These are phyloP conservation scores for Fraxinus baroniana DNA, from an alignment of 305 asterid species.

Conservation along the genomic window DNA sequence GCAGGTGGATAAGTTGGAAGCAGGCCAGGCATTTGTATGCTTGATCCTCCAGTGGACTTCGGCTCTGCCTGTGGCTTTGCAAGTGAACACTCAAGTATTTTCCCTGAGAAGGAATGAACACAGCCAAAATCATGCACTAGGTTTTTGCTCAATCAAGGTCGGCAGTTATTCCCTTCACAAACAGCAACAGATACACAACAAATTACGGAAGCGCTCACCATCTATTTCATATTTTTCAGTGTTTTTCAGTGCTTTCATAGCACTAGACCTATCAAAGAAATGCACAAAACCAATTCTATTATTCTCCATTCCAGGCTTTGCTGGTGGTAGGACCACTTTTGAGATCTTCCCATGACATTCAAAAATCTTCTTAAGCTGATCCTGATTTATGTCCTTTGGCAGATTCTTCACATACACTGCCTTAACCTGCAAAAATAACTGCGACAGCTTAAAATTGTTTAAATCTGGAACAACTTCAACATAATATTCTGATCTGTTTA, in stretches of 20 bases:
- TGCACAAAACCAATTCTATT: constrained; percentile 59
- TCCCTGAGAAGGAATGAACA: constrained; percentile 33
- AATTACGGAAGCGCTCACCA: constrained; percentile 28
- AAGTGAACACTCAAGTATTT: constrained; percentile 52
- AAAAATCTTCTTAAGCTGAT: constrained; percentile 43
- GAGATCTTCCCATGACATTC: constrained; percentile 53
- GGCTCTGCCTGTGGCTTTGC: constrained; percentile 60
- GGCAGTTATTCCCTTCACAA: not conserved
- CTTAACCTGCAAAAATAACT: constrained; percentile 35
- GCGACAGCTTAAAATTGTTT: not conserved
- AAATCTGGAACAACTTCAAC: not conserved
- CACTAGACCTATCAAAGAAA: constrained; percentile 49
- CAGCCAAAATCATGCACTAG: not conserved
- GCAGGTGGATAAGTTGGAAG: constrained; percentile 47
- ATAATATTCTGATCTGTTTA: not conserved
- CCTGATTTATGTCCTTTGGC: constrained; percentile 45
- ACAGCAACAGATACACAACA: not conserved
- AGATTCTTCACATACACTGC: constrained; percentile 60
- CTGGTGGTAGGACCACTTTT: constrained; percentile 54
- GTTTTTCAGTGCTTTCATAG: constrained; percentile 52
- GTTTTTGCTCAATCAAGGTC: not conserved
- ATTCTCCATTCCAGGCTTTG: constrained; percentile 51
- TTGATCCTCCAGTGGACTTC: constrained; percentile 40
- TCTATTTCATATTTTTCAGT: constrained; percentile 54
- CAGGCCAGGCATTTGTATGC: constrained; percentile 33